These are phyloP conservation scores for Fraxinus angustifolia DNA, from an alignment of 305 asterid genomes.

Conservation along the genomic window DNA sequence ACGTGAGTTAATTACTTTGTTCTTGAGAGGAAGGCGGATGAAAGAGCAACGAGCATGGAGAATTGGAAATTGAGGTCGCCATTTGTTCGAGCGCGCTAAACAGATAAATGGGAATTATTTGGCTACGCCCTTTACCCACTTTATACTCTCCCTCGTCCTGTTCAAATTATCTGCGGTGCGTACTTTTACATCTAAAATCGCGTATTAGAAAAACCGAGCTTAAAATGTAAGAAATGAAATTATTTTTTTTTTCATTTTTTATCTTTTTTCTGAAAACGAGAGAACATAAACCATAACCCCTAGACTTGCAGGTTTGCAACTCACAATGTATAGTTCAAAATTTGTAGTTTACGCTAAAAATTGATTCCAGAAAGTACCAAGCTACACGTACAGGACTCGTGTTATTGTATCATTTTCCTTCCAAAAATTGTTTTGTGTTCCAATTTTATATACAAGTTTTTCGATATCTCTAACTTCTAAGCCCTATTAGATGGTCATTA, in stretches of 20 bases:
- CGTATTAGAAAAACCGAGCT: not conserved
- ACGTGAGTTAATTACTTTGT: slow-evolving; percentile 23
- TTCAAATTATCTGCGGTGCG: not conserved
- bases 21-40: slow-evolving; percentile 23
- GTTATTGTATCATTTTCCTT: no score
- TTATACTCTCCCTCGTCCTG: not conserved
- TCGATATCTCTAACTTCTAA: no score
- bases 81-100: slow-evolving; percentile 31
- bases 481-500: no score
- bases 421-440: no score
- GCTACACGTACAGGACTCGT: no score
- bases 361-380: no score
- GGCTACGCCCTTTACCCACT: not conserved
- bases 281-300: not conserved
- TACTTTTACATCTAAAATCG: not conserved
- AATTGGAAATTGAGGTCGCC: slow-evolving; percentile 39
- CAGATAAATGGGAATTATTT: slow-evolving; percentile 26
- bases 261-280: not conserved
- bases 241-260: not conserved
- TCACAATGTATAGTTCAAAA: no score
- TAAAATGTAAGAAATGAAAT: not conserved
- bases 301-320: not conserved
- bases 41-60: slow-evolving; percentile 32
- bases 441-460: no score
- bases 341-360: no score